phyloP scores from a whole-genome alignment of 164 flowering plant genomes.

The Chimonanthus salicifolius region DNA sequence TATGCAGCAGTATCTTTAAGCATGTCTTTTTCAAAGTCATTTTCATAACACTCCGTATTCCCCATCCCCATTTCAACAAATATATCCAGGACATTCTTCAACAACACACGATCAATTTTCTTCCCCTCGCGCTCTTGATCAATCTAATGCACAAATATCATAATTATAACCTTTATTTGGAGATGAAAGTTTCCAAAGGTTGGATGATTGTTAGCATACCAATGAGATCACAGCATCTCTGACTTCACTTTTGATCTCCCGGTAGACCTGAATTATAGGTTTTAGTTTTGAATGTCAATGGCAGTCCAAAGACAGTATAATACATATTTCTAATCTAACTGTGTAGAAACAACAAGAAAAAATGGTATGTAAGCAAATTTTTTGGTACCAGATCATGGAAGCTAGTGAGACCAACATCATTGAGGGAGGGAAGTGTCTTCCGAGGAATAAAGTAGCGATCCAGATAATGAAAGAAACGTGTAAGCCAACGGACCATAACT shows the following conservation, averaged over 20 bases:
- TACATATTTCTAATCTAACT: neutral
- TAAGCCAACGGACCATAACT: constrained; percentile 92
- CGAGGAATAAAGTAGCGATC: constrained; percentile 86
- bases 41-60: constrained; percentile 51
- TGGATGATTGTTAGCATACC: constrained; percentile 2
- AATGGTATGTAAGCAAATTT: neutral
- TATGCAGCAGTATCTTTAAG: constrained; percentile 61
- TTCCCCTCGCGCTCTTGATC: constrained; percentile 32
- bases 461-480: constrained; percentile 81
- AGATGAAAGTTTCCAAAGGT: neutral
- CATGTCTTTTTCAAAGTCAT: constrained; percentile 64
- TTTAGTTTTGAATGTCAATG: too few relatives aligned
- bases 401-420: constrained; percentile 84
- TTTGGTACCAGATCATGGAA: constrained; percentile 75
- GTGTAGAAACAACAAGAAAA: neutral
- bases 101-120: constrained; percentile 67
- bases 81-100: constrained; percentile 72
- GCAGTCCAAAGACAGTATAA: neutral
- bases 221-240: constrained; percentile 15
- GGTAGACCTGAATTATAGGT: constrained; percentile 5
- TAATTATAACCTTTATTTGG: neutral
- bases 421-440: constrained; percentile 72
- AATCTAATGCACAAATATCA: constrained; percentile 6
- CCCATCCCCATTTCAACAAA: constrained; percentile 83
- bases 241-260: constrained; percentile 10